Conservation (phyloP, 169 alveolate species). For the Pseudocohnilembus persalinus region DNA sequence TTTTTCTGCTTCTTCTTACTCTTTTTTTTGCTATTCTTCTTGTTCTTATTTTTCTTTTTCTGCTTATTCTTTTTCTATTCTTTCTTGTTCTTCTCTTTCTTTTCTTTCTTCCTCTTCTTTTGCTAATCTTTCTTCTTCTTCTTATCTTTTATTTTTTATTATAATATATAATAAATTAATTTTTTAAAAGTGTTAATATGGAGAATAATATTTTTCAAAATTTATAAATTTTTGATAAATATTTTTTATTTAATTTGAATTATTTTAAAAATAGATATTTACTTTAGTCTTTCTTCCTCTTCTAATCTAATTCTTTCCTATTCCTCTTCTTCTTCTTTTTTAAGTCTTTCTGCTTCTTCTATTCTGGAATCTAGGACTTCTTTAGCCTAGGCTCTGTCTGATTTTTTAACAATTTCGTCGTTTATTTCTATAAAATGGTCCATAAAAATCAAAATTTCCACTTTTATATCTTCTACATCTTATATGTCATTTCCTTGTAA, state of each 20-base stretch:
- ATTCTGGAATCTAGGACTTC: not conserved
- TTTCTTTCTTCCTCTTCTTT: not conserved
- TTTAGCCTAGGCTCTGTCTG: not conserved
- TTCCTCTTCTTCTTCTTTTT: not conserved
- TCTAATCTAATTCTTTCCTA: not conserved
- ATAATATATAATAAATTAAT: no score
- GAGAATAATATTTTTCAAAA: no score
- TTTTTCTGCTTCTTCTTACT: not conserved
- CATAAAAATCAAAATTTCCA: not conserved
- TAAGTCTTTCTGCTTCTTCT: not conserved
- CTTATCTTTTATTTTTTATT: not conserved
- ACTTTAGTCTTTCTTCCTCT: not conserved
- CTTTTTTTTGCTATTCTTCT: not conserved
- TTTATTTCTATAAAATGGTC: not conserved
- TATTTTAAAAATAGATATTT: no score
- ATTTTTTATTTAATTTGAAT: no score
- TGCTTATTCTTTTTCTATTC: not conserved
- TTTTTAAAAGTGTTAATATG: no score
- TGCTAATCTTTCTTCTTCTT: not conserved
- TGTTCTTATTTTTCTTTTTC: not conserved
- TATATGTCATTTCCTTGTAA: not conserved
- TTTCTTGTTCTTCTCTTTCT: not conserved
- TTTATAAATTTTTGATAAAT: no score
- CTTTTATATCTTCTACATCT: not conserved
- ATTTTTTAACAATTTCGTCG: not conserved